These are phyloP conservation scores for Spathaspora girioi DNA, from an alignment of 805 yeast species.

Conservation along the genomic window DNA sequence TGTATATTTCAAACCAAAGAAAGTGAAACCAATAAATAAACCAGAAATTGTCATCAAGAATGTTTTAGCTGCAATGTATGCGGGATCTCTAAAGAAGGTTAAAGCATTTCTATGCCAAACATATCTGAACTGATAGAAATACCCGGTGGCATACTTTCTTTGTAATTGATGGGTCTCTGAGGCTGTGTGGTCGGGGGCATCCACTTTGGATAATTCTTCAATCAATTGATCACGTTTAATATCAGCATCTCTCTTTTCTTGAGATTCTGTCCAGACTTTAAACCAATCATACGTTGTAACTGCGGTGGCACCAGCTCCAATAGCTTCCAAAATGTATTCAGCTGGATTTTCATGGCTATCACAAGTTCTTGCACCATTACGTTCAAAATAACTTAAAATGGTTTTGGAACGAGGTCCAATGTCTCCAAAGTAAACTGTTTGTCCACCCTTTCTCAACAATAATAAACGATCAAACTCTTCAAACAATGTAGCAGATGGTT, in stretches of 20 bases:
- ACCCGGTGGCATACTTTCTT: conserved; percentile 16
- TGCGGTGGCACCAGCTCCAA: conserved; percentile 82
- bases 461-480: conserved; percentile 29
- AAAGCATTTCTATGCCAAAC: conserved; percentile 15
- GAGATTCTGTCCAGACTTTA: conserved; percentile 50
- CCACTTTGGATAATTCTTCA: conserved; percentile 3
- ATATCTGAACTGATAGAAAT: conserved; percentile 14
- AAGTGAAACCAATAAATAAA: conserved; percentile 26
- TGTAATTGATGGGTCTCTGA: conserved; percentile 1
- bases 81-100: conserved; percentile 37
- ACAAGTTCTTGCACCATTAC: conserved; percentile 52
- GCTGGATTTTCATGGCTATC: conserved; percentile 38
- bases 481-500: conserved; percentile 49
- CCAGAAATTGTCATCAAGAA: conserved; percentile 50
- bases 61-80: conserved; percentile 38
- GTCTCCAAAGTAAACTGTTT: conserved; percentile 20
- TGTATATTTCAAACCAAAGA: conserved; percentile 19
- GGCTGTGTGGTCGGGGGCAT: not conserved
- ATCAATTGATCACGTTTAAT: conserved; percentile 10
- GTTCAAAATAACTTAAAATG: conserved; percentile 19
- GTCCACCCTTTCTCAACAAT: conserved; percentile 29
- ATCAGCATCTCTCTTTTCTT: conserved; percentile 12
- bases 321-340: conserved; percentile 38
- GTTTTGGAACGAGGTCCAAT: conserved; percentile 21
- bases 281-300: conserved; percentile 55